These are phyloP conservation scores for Pseudogymnoascus pannorum DNA, from an alignment of 2,329 filamentous ascomycete species.

Conservation along the genomic window DNA sequence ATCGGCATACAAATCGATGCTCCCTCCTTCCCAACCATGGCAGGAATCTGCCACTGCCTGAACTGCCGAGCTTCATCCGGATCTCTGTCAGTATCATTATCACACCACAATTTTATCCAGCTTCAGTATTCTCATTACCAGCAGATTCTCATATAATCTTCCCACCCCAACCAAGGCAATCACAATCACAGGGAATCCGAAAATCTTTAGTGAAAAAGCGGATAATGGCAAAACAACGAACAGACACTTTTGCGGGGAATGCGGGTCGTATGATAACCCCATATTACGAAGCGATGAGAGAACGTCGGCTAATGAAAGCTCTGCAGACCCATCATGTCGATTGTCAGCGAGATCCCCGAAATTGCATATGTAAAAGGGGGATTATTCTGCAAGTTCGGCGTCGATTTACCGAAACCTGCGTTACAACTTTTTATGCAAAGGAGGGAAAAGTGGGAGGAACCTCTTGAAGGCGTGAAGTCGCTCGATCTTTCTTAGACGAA, in stretches of 20 bases:
- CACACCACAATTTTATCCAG: not conserved
- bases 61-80: constrained; percentile 12
- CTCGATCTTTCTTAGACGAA: not conserved
- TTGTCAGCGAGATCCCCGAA: constrained; percentile 9
- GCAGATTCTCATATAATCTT: constrained; percentile 12
- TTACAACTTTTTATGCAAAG: constrained; percentile 12
- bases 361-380: constrained; percentile 12
- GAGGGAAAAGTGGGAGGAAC: constrained; percentile 13
- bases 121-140: no score
- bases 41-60: constrained; percentile 13
- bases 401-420: constrained; percentile 13
- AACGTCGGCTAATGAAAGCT: not conserved
- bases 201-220: constrained; percentile 11
- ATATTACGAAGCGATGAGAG: not conserved
- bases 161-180: constrained; percentile 10
- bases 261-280: constrained; percentile 15
- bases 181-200: constrained; percentile 12
- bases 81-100: not conserved
- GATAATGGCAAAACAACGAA: constrained; percentile 12
- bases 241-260: constrained; percentile 14
- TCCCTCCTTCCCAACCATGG: constrained; percentile 8
- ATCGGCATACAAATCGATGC: constrained; percentile 12
- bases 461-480: not conserved
- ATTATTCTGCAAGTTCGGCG: constrained; percentile 12
- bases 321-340: constrained; percentile 12